Base-by-base conservation (phyloP, 2,329 filamentous ascomycete genomes). In the Fusarium nodosum region DNA sequence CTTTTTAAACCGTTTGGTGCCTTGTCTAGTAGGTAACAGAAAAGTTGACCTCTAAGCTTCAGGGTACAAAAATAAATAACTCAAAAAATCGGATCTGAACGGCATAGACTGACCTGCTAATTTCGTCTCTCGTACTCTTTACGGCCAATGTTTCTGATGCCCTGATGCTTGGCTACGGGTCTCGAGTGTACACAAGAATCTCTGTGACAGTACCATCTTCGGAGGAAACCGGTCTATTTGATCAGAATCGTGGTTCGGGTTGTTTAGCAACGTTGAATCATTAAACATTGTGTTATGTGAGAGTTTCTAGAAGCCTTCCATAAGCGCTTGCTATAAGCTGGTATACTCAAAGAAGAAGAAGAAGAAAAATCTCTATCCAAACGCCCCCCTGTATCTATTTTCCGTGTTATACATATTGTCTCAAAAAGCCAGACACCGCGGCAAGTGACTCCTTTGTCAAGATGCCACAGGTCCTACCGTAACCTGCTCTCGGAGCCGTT, bases 401-500 rank as follows among this genome's bases (percentile, higher is more conserved):
- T 31, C 28, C 15, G 57, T 60, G 56, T 59, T 61, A 52, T 66
- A 71, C 60, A 71, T 51, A 26, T 46, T 65, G 58, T 66, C 64
- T 56, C 58, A 66, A 30, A 26, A 47, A 28, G 38, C 38, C 33
- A 66, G 38, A 50, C 24, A 46, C 50, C 30, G 24, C 56, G 20
- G 38, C 55, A 34, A 56, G 24, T 44, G 42, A 60, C 54, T 61
- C 44, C 28, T 58, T 24, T 45, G 41, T 70, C 53, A 80, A 16
- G 56, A 55, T 31, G 56, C 68, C 50, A 81, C 47, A 52, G 88
- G 87, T 20, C 88, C 88, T 54, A 90, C 86, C 12, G 78, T 78
- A 5, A 91, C 88, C 33, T 75, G 77, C 74, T 90, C 87, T 54
- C 84, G 82, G 51, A 78, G 74, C 64, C 75, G 80, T 65, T 82